Evolutionary conservation across 345 rosid species (phyloP), one percentile per base, ranked within the genome.

Genomic region (Odontarrhena argentea): DNA sequence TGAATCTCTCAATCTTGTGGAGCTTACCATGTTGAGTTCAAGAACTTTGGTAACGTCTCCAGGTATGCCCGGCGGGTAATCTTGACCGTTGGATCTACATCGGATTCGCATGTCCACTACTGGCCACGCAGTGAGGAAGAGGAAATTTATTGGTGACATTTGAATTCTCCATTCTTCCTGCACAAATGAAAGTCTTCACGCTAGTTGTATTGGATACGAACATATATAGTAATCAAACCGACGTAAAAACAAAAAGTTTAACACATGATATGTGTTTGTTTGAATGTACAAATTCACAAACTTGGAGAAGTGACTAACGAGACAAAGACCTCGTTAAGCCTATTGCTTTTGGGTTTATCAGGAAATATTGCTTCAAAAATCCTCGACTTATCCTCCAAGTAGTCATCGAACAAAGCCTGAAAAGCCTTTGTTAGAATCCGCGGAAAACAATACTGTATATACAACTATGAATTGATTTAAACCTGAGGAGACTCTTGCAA

Each of bases 101-200:
- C 86, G 75, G 73, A 90, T 65, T 63, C 92, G 83, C 92, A 90
- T 83, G 69, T 86, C 97, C 12, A 88, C 87, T 2, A 79, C 84
- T n/a, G 98, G 94, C 79, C 79, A 68, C 3, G 85, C 97, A 0
- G 87, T 87, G 14, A 87, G 73, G 73, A 87, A 85, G 66, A 87
- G 61, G 70, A 87, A 87, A 28, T 83, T 73, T 65, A 90, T 82
- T 3, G 98, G 98, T 73, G 82, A 80, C 96, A 90, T 93, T 78
- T 76, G 86, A 47, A 88, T 80, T 75, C 96, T 90, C 96, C 98
- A 90, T 48, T 85, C 85, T 55, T 90, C 96, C 93, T 92, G 64
- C 63, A 48, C 56, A 60, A 35, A 14, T 14, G 28, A 8, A 34
- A 28, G 18, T 28, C 5, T 47, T 47, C 15, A 13, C 9, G 48